Conservation (phyloP, 345 rosid species). For the Rhodamnia rubescens region DNA sequence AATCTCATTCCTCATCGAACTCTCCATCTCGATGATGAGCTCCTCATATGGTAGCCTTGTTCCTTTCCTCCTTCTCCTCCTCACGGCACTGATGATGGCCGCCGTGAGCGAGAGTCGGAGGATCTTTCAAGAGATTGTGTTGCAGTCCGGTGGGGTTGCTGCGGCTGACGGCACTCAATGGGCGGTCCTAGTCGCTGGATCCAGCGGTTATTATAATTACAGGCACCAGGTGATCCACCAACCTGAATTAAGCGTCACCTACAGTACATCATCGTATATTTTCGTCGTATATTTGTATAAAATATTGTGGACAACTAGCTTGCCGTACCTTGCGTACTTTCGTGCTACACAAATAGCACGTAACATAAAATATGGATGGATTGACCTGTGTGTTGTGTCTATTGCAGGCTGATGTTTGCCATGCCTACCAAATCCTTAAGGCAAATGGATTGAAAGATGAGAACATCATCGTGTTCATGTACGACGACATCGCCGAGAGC, state of each 20-base stretch:
- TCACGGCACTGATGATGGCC: background rate
- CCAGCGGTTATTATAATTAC: slow-evolving; percentile 32
- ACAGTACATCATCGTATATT: background rate
- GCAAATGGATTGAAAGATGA: slow-evolving; percentile 55
- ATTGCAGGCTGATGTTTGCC: slow-evolving; percentile 62
- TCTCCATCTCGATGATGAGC: background rate
- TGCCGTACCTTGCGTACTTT: background rate
- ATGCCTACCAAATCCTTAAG: slow-evolving; percentile 50
- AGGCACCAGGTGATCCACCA: slow-evolving; percentile 54
- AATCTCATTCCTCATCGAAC: background rate
- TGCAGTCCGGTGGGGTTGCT: background rate
- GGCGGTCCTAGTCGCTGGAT: slow-evolving; percentile 77
- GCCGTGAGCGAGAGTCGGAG: background rate
- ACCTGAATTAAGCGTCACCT: background rate
- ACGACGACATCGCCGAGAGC: slow-evolving; percentile 54
- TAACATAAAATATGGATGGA: no score
- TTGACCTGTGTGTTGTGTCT: background rate
- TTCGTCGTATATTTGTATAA: background rate
- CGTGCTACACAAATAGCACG: no score
- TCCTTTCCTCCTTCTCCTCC: background rate
- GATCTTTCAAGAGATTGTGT: background rate
- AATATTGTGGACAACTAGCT: background rate
- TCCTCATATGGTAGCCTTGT: background rate
- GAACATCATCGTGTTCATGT: slow-evolving; percentile 74
- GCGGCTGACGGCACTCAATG: slow-evolving; percentile 26